Conservation (phyloP, 176 grass and related monocot genomes). For the Paspalum vaginatum region DNA sequence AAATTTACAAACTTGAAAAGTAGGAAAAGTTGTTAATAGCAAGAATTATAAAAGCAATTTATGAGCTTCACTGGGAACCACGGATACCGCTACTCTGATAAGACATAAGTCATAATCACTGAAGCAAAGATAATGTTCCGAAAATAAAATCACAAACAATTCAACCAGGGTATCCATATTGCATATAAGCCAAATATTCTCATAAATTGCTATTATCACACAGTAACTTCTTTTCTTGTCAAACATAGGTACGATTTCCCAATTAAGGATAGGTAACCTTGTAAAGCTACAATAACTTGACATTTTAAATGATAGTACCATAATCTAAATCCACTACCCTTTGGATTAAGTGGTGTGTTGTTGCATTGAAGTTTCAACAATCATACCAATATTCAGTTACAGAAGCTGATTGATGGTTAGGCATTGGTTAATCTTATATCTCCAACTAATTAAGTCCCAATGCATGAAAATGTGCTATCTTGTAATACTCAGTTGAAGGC, state of each 20-base stretch:
- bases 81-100: not conserved
- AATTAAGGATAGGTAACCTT: not conserved
- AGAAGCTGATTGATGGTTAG: not conserved
- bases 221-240: not conserved
- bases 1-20: not conserved
- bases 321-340: not conserved
- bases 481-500: not conserved
- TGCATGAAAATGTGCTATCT: not conserved
- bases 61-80: conserved; percentile 1
- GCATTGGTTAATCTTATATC: not conserved
- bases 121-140: conserved; percentile 4
- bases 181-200: conserved; percentile 18
- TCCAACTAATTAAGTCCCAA: no score
- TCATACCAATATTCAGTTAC: not conserved
- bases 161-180: not conserved
- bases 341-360: no score
- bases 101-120: not conserved
- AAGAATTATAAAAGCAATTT: conserved; percentile 5
- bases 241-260: not conserved
- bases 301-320: conserved; percentile 6
- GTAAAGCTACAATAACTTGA: not conserved
- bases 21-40: not conserved
- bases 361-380: not conserved
- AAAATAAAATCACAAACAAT: not conserved
- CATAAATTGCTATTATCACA: conserved; percentile 1